Evolutionary conservation across 1,139 yeast genomes (phyloP).

Genomic region (Saccharomycopsis hybrid): DNA sequence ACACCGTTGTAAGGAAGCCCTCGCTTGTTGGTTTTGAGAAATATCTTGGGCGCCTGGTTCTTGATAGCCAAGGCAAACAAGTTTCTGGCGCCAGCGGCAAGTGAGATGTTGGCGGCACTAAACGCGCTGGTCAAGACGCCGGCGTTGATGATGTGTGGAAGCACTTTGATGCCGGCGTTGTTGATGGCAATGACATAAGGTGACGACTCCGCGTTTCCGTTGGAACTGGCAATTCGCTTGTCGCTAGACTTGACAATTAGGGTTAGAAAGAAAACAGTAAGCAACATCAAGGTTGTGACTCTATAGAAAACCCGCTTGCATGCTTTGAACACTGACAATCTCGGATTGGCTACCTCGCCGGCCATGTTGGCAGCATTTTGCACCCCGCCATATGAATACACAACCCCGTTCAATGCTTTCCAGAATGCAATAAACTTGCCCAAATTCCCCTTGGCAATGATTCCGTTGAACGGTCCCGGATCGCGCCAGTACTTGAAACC

Average conservation of each 20-base stretch:
- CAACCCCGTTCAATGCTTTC: background rate
- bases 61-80: slow-evolving; percentile 7
- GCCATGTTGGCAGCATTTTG: background rate
- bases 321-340: background rate
- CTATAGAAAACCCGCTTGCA: background rate
- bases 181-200: slow-evolving; percentile 1
- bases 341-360: background rate
- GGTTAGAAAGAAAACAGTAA: background rate
- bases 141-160: slow-evolving; percentile 4
- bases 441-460: background rate
- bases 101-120: slow-evolving; percentile 10
- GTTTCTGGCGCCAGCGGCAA: slow-evolving; percentile 4
- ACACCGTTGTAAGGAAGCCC: slow-evolving; percentile 70
- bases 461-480: background rate
- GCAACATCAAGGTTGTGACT: background rate
- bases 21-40: slow-evolving; percentile 43
- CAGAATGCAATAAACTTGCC: slow-evolving; percentile 1
- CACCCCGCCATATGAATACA: background rate
- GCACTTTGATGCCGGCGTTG: background rate
- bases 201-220: background rate
- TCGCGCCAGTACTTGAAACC: slow-evolving; percentile 5
- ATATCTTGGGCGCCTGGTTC: slow-evolving; percentile 24
- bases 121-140: slow-evolving; percentile 10
- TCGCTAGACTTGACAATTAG: background rate
- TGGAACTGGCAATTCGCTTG: background rate